Conservation (phyloP, 176 grass and related monocot species). For the Raddia distichophylla region DNA sequence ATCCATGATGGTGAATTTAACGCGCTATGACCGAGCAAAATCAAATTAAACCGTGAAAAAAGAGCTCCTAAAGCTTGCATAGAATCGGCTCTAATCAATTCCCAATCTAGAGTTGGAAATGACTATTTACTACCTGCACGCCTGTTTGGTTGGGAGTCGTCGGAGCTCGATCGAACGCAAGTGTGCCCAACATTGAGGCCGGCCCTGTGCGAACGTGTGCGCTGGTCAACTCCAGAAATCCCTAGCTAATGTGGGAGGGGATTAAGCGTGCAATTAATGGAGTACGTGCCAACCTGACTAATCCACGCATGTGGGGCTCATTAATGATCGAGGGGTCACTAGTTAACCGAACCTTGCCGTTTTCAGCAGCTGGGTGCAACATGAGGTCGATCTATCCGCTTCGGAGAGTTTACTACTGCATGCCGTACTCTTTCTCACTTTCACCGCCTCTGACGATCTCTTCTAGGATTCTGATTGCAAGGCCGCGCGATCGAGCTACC, state of each 20-base stretch:
- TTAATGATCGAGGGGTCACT: constrained; percentile 40
- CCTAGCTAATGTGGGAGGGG: constrained; percentile 8
- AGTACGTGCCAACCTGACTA: constrained; percentile 29
- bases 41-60: no score
- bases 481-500: no score
- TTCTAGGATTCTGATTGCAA: constrained; percentile 32
- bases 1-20: no score
- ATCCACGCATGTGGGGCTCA: constrained; percentile 47
- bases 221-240: constrained; percentile 10
- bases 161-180: no score
- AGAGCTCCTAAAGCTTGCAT: no score
- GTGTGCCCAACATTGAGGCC: not conserved
- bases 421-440: no score
- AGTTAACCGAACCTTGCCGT: not conserved
- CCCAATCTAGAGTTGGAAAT: not conserved
- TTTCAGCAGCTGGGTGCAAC: not conserved
- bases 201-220: not conserved
- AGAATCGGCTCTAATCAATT: no score
- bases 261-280: constrained; percentile 46
- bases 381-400: not conserved
- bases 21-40: no score
- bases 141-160: not conserved
- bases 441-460: not conserved
- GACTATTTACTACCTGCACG: not conserved
- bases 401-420: no score